Evolutionary conservation across 495 filamentous ascomycete genomes (phyloP), one percentile per base, ranked within the genome.

Genomic region (Aspergillus biplanus): DNA sequence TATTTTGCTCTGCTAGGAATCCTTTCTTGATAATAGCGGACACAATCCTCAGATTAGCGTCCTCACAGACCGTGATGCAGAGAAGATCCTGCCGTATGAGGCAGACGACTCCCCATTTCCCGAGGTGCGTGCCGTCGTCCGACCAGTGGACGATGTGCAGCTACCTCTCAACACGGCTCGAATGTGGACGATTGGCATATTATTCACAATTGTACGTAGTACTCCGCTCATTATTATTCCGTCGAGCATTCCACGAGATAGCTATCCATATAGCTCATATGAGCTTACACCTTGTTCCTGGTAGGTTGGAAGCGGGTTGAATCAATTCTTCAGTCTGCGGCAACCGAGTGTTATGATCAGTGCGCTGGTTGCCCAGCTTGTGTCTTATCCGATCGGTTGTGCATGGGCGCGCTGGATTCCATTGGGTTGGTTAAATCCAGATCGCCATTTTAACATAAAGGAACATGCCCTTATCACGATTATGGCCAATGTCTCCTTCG

Each of bases 391-490:
- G 6, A 71, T 92, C 2, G 89, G 90, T 8, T 85, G 86, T 37
- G 84, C 75, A 21, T 87, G 84, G 84, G 79, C 82, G 5, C 75
- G 73, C 56, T 75, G 77, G 63, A 74, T 88, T 67, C 89, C 89
- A 11, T 63, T 80, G 7, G 79, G 79, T 32, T 70, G 81, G 32
- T 65, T 91, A 35, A 92, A 92, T 64, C 88, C 88, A 6, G 87
- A 90, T 11, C 88, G 86, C 76, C 66, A 80, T 47, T 93, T 93
- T 76, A 93, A 91, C 71, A 85, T 91, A 73, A 93, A 93, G 68
- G 89, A 92, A 68, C 90, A 93, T 78, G 83, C 87, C 6, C 78
- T 93, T 64, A 90, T 93, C 64, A 88, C 89, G 6, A 86, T 92
- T 64, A 93, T 92, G 84, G 64, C 89, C 78, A 81, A 80, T 69